phyloP scores from a whole-genome alignment of 768 basidiomycete species.

The Amanita thiersii region DNA sequence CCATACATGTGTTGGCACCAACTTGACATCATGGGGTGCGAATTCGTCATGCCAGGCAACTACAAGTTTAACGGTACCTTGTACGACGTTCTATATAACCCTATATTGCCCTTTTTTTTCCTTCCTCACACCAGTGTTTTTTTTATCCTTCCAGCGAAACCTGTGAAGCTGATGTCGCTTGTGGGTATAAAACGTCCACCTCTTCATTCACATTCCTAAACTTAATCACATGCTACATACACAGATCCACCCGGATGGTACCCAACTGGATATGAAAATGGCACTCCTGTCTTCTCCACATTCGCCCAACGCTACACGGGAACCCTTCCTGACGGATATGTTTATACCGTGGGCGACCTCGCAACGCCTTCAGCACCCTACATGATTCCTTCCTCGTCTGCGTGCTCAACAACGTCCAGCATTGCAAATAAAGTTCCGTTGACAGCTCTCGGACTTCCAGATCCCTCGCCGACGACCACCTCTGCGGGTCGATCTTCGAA shows the following conservation, averaged over 20 bases:
- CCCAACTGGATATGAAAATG: slow-evolving; percentile 28
- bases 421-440: slow-evolving; percentile 30
- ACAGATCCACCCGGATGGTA: slow-evolving; percentile 39
- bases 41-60: slow-evolving; percentile 39
- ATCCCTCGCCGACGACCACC: neutral
- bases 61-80: slow-evolving; percentile 34
- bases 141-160: slow-evolving; percentile 5
- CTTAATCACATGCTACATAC: neutral
- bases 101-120: too few relatives aligned
- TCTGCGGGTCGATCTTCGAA: slow-evolving; percentile 11
- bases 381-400: slow-evolving; percentile 29
- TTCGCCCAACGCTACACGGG: slow-evolving; percentile 38
- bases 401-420: slow-evolving; percentile 28
- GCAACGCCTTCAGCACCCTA: slow-evolving; percentile 26
- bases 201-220: neutral
- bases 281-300: slow-evolving; percentile 30
- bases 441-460: slow-evolving; percentile 16
- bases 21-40: slow-evolving; percentile 36
- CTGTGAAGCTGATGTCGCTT: slow-evolving; percentile 17
- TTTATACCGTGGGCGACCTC: slow-evolving; percentile 32
- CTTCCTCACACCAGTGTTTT: neutral
- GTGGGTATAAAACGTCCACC: slow-evolving; percentile 6
- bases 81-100: too few relatives aligned
- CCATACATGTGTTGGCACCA: slow-evolving; percentile 38
- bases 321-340: slow-evolving; percentile 18